These are phyloP conservation scores for Ceratocystis alfenasii DNA, from an alignment of 2,329 filamentous ascomycete genomes.

Conservation along the genomic window DNA sequence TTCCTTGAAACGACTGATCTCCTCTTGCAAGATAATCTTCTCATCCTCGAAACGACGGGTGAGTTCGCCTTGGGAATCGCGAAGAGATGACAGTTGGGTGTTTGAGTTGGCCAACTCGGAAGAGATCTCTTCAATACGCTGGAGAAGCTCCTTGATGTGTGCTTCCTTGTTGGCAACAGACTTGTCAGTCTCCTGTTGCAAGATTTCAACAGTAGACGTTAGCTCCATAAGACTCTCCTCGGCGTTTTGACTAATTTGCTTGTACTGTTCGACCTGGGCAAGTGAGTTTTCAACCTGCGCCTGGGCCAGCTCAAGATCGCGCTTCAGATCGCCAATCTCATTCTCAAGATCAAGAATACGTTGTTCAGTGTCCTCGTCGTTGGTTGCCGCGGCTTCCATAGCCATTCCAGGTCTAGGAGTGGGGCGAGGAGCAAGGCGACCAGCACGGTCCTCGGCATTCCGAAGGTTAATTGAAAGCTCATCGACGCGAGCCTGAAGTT, in stretches of 20 bases:
- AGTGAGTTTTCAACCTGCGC: slow-evolving; percentile 72
- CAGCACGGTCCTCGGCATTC: slow-evolving; percentile 76
- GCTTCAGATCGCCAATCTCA: slow-evolving; percentile 75
- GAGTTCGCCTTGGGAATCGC: slow-evolving; percentile 68
- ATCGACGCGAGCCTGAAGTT: slow-evolving; percentile 77
- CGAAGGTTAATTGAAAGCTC: slow-evolving; percentile 80
- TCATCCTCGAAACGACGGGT: slow-evolving; percentile 65
- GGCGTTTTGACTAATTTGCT: slow-evolving; percentile 69
- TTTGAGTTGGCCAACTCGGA: slow-evolving; percentile 72
- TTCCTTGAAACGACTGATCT: slow-evolving; percentile 70
- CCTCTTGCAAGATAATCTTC: slow-evolving; percentile 63
- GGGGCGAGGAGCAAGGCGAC: slow-evolving; percentile 68
- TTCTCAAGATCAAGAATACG: slow-evolving; percentile 69
- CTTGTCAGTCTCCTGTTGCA: slow-evolving; percentile 72
- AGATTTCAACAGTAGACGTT: slow-evolving; percentile 70
- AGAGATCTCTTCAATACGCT: slow-evolving; percentile 72
- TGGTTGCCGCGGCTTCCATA: slow-evolving; percentile 31
- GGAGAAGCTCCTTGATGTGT: slow-evolving; percentile 68
- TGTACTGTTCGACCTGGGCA: slow-evolving; percentile 75
- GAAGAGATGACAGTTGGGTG: slow-evolving; percentile 65
- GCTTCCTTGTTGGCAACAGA: slow-evolving; percentile 64
- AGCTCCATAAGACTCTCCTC: slow-evolving; percentile 79
- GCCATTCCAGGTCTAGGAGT: slow-evolving; percentile 46
- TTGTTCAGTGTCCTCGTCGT: slow-evolving; percentile 42
- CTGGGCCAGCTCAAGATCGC: slow-evolving; percentile 69